Conservation (phyloP, 2,329 filamentous ascomycete genomes). For the Scytalidium sp. region DNA sequence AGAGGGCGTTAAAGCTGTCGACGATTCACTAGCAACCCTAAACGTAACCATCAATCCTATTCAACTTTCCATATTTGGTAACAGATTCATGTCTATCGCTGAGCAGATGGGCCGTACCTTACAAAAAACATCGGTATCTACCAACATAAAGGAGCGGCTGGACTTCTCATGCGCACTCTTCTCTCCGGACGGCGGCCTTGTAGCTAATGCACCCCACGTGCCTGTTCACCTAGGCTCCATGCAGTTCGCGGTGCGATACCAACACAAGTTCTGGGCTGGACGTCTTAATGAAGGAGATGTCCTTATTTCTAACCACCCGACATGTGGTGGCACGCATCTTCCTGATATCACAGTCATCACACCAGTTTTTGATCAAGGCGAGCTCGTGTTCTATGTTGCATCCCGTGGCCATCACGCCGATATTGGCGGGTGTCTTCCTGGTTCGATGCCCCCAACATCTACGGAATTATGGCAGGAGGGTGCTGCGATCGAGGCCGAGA, state of each 20-base stretch:
- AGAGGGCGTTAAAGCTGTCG: background rate
- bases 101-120: conserved; percentile 76
- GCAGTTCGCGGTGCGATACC: conserved; percentile 57
- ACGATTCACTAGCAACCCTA: conserved; percentile 35
- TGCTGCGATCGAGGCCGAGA: conserved; percentile 56
- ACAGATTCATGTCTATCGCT: conserved; percentile 78
- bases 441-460: conserved; percentile 76
- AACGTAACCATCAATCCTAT: conserved; percentile 51
- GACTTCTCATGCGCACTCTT: conserved; percentile 80
- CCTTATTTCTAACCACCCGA: conserved; percentile 76
- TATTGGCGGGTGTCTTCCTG: conserved; percentile 77
- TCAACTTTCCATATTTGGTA: conserved; percentile 70
- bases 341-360: conserved; percentile 80
- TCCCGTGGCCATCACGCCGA: conserved; percentile 79
- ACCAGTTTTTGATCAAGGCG: conserved; percentile 63
- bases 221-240: conserved; percentile 77
- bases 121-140: conserved; percentile 75
- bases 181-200: conserved; percentile 67
- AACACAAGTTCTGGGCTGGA: conserved; percentile 74
- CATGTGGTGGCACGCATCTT: conserved; percentile 77
- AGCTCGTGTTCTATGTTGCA: conserved; percentile 77
- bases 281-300: conserved; percentile 75
- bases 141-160: conserved; percentile 74
- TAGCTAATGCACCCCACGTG: conserved; percentile 66
- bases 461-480: conserved; percentile 62